Evolutionary conservation across 2,329 filamentous ascomycete genomes (phyloP).

Genomic region (Akanthomyces muscarius): DNA sequence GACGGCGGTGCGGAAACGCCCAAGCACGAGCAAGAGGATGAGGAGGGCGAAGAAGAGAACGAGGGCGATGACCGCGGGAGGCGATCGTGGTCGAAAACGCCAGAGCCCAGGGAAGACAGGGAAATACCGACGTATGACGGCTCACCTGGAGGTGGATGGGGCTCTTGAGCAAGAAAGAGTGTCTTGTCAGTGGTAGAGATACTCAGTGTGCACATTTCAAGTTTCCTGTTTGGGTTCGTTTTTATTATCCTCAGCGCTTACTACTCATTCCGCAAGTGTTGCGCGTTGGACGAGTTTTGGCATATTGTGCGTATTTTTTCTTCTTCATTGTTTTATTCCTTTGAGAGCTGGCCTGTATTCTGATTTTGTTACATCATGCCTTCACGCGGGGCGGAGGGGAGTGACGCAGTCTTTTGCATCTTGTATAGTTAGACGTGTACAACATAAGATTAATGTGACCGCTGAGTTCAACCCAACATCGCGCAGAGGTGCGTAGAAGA

Average conservation of each 20-base stretch:
- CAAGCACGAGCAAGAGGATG: conserved; percentile 20
- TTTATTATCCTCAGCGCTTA: neutral
- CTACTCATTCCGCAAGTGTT: conserved; percentile 9
- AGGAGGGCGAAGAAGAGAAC: conserved; percentile 15
- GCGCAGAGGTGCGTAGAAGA: neutral
- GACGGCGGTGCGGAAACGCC: conserved; percentile 15
- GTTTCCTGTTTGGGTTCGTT: neutral
- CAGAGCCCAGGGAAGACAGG: neutral
- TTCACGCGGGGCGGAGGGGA: neutral
- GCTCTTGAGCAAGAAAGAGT: conserved; percentile 6
- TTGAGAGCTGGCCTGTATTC: neutral
- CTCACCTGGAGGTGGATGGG: conserved; percentile 23
- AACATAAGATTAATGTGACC: conserved; percentile 1
- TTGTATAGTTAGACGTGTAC: conserved; percentile 17
- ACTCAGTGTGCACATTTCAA: neutral
- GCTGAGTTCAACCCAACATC: neutral
- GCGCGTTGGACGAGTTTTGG: conserved; percentile 5
- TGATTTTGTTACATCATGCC: neutral
- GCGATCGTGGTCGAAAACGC: conserved; percentile 9
- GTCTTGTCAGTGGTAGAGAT: neutral
- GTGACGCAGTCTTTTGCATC: conserved; percentile 1
- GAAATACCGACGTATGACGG: conserved; percentile 10
- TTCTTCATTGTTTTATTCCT: neutral
- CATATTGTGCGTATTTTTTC: neutral
- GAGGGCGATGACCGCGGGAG: conserved; percentile 20